Percentiles rank a stretch among this genome's conserved stretches.
Evolutionary conservation across 2,329 filamentous ascomycete genomes (phyloP).

Genomic region (Phyllosticta ampelicida): DNA sequence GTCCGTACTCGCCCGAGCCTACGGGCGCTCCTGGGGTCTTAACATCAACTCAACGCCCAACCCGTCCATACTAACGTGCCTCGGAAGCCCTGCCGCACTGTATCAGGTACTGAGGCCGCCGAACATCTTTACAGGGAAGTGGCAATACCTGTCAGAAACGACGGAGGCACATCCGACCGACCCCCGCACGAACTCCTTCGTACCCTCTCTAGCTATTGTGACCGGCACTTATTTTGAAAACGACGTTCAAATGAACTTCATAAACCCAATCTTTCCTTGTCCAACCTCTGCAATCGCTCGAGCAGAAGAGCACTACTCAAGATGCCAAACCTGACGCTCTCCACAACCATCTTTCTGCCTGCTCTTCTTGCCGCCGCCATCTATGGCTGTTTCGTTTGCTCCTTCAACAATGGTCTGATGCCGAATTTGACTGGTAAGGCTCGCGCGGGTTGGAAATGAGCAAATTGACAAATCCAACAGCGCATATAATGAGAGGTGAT

Average conservation of each 20-base stretch:
- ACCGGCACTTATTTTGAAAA: background rate
- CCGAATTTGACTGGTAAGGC: no score
- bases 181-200: background rate
- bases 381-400: background rate
- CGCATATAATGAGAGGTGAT: constrained; percentile 22
- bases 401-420: constrained; percentile 35
- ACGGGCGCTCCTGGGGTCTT: no score
- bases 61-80: background rate
- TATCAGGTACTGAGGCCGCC: background rate
- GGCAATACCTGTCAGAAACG: background rate
- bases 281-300: background rate
- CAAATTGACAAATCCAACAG: no score
- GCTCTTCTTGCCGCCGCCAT: background rate
- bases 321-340: constrained; percentile 4
- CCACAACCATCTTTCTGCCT: constrained; percentile 4
- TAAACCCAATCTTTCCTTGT: background rate
- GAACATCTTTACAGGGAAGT: background rate
- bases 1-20: no score
- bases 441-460: no score
- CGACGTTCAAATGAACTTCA: background rate
- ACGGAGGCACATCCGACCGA: background rate
- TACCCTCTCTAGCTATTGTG: background rate
- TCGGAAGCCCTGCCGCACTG: background rate
- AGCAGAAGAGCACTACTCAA: background rate
- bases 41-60: background rate